Evolutionary conservation across 106 monocot genomes (phyloP).

Genomic region (Cymbidium sinense): DNA sequence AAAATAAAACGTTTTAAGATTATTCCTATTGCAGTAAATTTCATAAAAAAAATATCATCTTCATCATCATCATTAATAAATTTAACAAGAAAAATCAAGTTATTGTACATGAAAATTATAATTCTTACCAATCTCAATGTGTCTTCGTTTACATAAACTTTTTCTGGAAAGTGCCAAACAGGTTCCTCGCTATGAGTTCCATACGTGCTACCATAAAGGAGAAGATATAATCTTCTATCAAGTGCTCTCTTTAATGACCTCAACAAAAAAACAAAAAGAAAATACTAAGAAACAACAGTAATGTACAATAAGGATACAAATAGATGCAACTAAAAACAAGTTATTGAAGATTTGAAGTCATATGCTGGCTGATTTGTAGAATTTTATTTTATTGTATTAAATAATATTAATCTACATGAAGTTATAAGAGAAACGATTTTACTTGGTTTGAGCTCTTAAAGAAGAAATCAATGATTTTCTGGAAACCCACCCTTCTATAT

Average conservation of each 20-base stretch:
- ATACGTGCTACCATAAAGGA: slow-evolving; percentile 69
- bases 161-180: slow-evolving; percentile 97
- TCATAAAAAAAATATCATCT: not conserved
- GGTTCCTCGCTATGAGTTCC: slow-evolving; percentile 59
- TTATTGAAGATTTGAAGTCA: not conserved
- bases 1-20: not conserved
- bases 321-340: not conserved
- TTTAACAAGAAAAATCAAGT: not conserved
- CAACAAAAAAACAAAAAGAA: slow-evolving; percentile 3
- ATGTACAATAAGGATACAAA: not conserved
- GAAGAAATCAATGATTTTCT: not conserved
- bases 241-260: slow-evolving; percentile 90
- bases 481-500: not conserved
- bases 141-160: slow-evolving; percentile 88
- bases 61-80: not conserved
- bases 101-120: not conserved
- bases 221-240: slow-evolving; percentile 95
- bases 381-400: not conserved
- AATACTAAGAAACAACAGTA: slow-evolving; percentile 8
- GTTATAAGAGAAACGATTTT: not conserved
- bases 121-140: slow-evolving; percentile 63
- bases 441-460: not conserved
- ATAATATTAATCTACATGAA: not conserved
- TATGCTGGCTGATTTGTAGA: not conserved
- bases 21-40: not conserved